Evolutionary conservation across 306 rosid genomes (phyloP), one percentile per base, ranked within the genome.

Genomic region (Prunus armeniaca): DNA sequence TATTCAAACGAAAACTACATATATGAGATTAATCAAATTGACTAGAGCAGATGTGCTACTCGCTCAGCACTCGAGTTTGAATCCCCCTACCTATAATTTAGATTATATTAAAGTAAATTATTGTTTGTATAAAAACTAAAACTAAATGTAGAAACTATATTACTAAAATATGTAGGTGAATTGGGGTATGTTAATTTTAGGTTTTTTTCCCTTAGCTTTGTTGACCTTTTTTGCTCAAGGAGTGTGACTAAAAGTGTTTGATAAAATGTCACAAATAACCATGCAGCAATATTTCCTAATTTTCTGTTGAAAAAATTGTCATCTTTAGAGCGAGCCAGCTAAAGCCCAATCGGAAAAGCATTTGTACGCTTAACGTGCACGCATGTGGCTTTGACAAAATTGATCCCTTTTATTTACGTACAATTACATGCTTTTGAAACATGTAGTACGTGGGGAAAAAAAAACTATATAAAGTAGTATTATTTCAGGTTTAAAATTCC

Each of bases 31-130:
- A 7, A 38, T 0, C 2, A 38, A 6, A 2, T 38, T 38, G 43
- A 2, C 2, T 6, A 38, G 9, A 1, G 2, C 0, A 8, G 0
- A 38, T 38, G 0, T 38, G 43, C 9, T 6, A 2, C 1, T 2
- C 43, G 1, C 0, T 38, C 9, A 4, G 0, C 2, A 38, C 8
- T 0, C 0, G 43, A 38, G 9, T 38, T 38, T 0, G 9, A 38
- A 6, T 38, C 0, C 0, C 0, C 9, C 0, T 7, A 0, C 1
- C 0, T 7, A 2, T 38, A 38, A 8, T 38, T 38, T 38, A 38
- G 2, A 38, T 38, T 38, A 38, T 0, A 38, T 38, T 38, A 38
- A 38, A 38, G 2, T 38, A 38, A 2, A 38, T 38, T 38, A 38
- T 38, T 0, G 0, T 38, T 38, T 38, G 2, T 38, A 38, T 38